phyloP scores from a whole-genome alignment of 768 basidiomycete genomes.

The Trametes punicea region DNA sequence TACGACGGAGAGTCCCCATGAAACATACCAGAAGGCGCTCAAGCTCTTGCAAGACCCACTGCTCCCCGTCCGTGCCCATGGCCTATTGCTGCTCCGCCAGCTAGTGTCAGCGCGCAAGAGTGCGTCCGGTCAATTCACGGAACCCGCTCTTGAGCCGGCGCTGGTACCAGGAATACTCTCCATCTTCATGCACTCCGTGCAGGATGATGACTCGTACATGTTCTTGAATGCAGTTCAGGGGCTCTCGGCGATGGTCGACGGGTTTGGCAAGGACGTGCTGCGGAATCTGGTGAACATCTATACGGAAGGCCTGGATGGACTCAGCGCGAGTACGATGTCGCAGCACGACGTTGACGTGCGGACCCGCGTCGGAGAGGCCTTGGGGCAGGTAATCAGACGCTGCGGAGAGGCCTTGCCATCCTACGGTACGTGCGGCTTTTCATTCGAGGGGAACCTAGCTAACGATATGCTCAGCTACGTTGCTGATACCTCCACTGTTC shows the following conservation, averaged over 20 bases:
- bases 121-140: slow-evolving; percentile 7
- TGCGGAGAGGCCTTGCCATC: slow-evolving; percentile 65
- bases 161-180: slow-evolving; percentile 81
- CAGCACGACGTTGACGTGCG: slow-evolving; percentile 70
- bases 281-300: slow-evolving; percentile 67
- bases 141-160: slow-evolving; percentile 47
- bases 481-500: slow-evolving; percentile 72
- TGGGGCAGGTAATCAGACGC: slow-evolving; percentile 70
- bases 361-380: slow-evolving; percentile 80
- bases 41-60: slow-evolving; percentile 88
- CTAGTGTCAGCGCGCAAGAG: slow-evolving; percentile 50
- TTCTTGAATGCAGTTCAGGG: slow-evolving; percentile 93
- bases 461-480: slow-evolving; percentile 47
- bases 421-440: slow-evolving; percentile 49
- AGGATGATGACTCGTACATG: slow-evolving; percentile 94
- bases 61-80: slow-evolving; percentile 92
- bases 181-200: slow-evolving; percentile 79
- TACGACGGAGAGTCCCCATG: slow-evolving; percentile 46
- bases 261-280: slow-evolving; percentile 71
- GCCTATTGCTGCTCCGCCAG: slow-evolving; percentile 76
- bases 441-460: background rate
- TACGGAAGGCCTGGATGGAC: slow-evolving; percentile 47
- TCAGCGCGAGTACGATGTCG: slow-evolving; percentile 43
- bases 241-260: slow-evolving; percentile 79
- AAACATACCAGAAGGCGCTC: slow-evolving; percentile 82